phyloP scores from a whole-genome alignment of 768 basidiomycete species.

The Botryobasidium botryosum region DNA sequence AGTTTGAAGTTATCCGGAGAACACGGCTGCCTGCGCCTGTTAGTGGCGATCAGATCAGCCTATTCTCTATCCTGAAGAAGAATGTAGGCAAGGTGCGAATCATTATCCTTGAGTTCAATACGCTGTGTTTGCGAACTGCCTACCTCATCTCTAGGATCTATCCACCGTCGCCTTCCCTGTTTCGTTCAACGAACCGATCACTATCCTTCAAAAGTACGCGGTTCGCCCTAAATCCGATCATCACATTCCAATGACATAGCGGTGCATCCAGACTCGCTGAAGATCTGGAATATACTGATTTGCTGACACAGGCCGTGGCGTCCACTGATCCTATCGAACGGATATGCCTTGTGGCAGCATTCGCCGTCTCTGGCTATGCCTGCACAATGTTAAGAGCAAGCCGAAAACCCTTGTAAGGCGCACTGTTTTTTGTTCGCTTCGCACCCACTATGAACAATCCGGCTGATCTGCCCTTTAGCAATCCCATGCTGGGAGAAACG shows the following conservation, averaged over 20 bases:
- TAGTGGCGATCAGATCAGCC: slow-evolving; percentile 56
- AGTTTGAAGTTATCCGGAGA: slow-evolving; percentile 7
- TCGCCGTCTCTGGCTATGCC: slow-evolving; percentile 71
- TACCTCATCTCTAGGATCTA: slow-evolving; percentile 38
- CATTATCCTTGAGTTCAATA: slow-evolving; percentile 1
- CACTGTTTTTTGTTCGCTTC: background rate
- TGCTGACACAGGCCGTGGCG: slow-evolving; percentile 49
- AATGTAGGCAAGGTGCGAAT: slow-evolving; percentile 64
- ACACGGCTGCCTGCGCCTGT: slow-evolving; percentile 13
- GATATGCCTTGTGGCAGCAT: slow-evolving; percentile 64
- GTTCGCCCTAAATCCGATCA: too few relatives aligned
- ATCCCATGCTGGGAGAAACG: slow-evolving; percentile 78
- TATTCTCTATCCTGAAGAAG: slow-evolving; percentile 71
- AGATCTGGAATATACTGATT: slow-evolving; percentile 59
- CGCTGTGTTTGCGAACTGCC: background rate
- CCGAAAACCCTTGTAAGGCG: slow-evolving; percentile 70
- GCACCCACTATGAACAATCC: background rate
- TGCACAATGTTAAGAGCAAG: slow-evolving; percentile 66
- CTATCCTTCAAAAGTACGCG: slow-evolving; percentile 47
- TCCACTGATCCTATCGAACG: slow-evolving; percentile 43
- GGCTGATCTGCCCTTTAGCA: slow-evolving; percentile 31
- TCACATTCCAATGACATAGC: too few relatives aligned
- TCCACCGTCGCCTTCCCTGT: slow-evolving; percentile 76
- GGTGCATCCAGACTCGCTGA: slow-evolving; percentile 36
- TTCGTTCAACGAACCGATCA: slow-evolving; percentile 77